Evolutionary conservation across 495 filamentous ascomycete species (phyloP).

Genomic region (Coniosporium apollinis): DNA sequence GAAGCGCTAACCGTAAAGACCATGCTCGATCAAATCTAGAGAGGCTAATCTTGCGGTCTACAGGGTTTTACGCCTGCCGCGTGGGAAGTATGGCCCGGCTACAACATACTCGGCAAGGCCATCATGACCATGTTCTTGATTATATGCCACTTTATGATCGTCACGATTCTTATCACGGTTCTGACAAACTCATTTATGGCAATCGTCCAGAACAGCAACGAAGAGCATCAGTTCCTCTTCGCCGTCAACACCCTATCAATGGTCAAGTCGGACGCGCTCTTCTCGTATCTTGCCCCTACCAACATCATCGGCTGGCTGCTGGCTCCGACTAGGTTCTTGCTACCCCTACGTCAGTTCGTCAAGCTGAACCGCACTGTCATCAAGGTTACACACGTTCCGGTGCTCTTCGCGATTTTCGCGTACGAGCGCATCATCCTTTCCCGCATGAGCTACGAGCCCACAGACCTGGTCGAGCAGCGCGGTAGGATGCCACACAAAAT

Average conservation of each 20-base stretch:
- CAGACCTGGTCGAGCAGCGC: constrained; percentile 45
- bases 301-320: constrained; percentile 81
- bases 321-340: constrained; percentile 57
- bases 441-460: constrained; percentile 51
- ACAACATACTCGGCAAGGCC: constrained; percentile 56
- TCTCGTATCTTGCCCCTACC: constrained; percentile 76
- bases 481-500: constrained; percentile 17
- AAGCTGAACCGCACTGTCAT: constrained; percentile 71
- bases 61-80: constrained; percentile 69
- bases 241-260: constrained; percentile 89
- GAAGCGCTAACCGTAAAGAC: too few relatives aligned
- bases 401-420: constrained; percentile 66
- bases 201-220: constrained; percentile 76
- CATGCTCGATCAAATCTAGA: too few relatives aligned
- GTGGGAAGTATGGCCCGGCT: constrained; percentile 57
- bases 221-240: constrained; percentile 89
- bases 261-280: constrained; percentile 88
- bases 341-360: constrained; percentile 67
- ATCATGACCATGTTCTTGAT: constrained; percentile 70
- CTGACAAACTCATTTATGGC: constrained; percentile 89
- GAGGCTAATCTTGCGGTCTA: too few relatives aligned
- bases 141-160: constrained; percentile 87
- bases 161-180: constrained; percentile 84
- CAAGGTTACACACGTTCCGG: constrained; percentile 75
- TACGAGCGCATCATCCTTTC: constrained; percentile 71